Base-by-base conservation (phyloP, 1,284 basidiomycete species). In the Peniophora sp. region DNA sequence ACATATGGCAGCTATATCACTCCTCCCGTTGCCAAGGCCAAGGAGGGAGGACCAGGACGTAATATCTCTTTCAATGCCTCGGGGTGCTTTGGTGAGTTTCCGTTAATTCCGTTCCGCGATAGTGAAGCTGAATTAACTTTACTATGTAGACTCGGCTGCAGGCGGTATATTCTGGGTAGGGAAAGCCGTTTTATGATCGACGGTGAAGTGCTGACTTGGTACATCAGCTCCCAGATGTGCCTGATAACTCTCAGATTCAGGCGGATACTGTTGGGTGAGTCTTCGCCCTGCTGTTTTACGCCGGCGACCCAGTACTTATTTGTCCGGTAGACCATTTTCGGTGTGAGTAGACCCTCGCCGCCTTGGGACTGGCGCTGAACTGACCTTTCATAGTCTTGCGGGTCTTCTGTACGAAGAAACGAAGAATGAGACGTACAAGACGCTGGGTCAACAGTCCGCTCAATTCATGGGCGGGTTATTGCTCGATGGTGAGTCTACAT, bases 131-230 rank as follows among this genome's bases (percentile, higher is more conserved):
- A 17, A 34, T 24, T 24, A 14, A 15, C 10, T 47, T 24, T 37
- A 18, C n/a, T 34, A n/a, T 39, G 18, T 9, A 43, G 22, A 47
- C 43, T 37, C 35, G 3, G 37, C 17, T 35, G 51, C 43, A 2
- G 51, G 50, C 20, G 49, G 49, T 14, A 32, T 51, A 17, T 51
- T 51, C 36, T 47, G 35, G 15, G 50, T 51, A 12, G 47, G 50
- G 3, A 34, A 34, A 1, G 32, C 39, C 3, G 12, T 22, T 46
- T 50, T 23, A n/a, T n/a, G n/a, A n/a, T n/a, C n/a, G 18, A 10
- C 2, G 12, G 12, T 35, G 8, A 35, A 6, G 14, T 15, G 24
- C 24, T 23, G 41, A 15, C 12, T 35, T 12, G 15, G 20, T 43
- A 36, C 27, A 32, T 15, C 20, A 51, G 49, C 24, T 46, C 23